Percentiles rank a stretch among this genome's conserved stretches.
Conservation (phyloP, 805 yeast genomes). For the Diddensiella santjacobensis region DNA sequence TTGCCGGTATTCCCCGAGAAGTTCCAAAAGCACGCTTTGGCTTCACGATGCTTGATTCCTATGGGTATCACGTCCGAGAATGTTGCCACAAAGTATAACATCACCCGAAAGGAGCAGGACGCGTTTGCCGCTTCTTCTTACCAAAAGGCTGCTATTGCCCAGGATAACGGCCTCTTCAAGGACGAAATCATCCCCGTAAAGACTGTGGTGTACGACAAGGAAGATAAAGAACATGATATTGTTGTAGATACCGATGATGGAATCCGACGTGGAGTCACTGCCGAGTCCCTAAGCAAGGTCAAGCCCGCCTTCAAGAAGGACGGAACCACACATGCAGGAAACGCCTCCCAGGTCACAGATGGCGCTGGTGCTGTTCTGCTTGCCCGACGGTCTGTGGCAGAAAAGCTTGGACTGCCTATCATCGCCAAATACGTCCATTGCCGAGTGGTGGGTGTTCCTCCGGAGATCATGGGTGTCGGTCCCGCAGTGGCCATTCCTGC, state of each 20-base stretch:
- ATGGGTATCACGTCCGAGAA: conserved; percentile 97
- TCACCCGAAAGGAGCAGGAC: conserved; percentile 74
- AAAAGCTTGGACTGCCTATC: conserved; percentile 63
- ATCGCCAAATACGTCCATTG: conserved; percentile 77
- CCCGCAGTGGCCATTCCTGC: conserved; percentile 94
- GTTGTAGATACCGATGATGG: conserved; percentile 77
- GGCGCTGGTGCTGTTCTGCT: conserved; percentile 91
- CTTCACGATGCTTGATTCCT: conserved; percentile 78
- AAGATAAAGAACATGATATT: conserved; percentile 53
- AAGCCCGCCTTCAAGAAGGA: conserved; percentile 82
- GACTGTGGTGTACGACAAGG: conserved; percentile 52
- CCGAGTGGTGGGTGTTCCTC: conserved; percentile 87
- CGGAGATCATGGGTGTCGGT: conserved; percentile 96
- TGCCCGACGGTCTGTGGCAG: conserved; percentile 82
- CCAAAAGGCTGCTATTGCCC: conserved; percentile 77
- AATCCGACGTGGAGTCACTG: conserved; percentile 81
- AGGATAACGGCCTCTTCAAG: conserved; percentile 64
- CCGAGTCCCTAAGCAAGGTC: conserved; percentile 66
- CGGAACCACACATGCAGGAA: conserved; percentile 93
- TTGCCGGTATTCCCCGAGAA: conserved; percentile 57
- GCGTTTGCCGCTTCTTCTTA: conserved; percentile 84
- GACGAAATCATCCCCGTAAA: conserved; percentile 85
- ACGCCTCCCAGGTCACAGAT: conserved; percentile 92
- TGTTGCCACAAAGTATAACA: conserved; percentile 62
- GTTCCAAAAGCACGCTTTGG: conserved; percentile 41